Evolutionary conservation across 2,329 filamentous ascomycete species (phyloP).

Genomic region (Xylaria sp.): DNA sequence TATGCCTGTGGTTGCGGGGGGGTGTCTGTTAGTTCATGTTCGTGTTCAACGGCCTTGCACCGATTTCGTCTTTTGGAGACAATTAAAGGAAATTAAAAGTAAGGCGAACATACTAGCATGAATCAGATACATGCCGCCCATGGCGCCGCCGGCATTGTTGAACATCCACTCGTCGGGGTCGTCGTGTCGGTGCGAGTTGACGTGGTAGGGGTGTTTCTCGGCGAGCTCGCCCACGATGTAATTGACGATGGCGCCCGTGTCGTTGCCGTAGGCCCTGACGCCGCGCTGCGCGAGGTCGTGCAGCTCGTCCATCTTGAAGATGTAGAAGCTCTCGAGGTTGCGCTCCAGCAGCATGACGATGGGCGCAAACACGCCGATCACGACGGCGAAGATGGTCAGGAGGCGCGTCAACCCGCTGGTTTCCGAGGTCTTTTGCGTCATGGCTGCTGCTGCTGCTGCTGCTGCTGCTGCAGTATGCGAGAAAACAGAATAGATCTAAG

Average conservation of each 20-base stretch:
- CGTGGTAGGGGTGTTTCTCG: conserved; percentile 61
- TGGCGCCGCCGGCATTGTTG: conserved; percentile 90
- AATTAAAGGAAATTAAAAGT: not conserved
- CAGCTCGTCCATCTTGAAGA: conserved; percentile 77
- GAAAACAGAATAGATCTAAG: not conserved
- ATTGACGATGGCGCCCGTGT: conserved; percentile 75
- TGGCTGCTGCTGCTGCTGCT: conserved; percentile 24
- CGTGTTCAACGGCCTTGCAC: not conserved
- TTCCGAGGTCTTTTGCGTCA: conserved; percentile 19
- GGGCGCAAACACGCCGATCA: conserved; percentile 66
- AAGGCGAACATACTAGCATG: conserved; percentile 74
- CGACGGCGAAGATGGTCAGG: conserved; percentile 62
- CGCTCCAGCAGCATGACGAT: conserved; percentile 67
- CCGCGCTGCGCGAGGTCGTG: conserved; percentile 75
- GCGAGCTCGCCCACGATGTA: conserved; percentile 77
- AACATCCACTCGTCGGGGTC: conserved; percentile 82
- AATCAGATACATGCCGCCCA: conserved; percentile 92
- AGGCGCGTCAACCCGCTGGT: conserved; percentile 48
- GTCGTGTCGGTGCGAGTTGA: conserved; percentile 66
- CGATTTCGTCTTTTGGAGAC: not conserved
- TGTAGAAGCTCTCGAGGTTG: conserved; percentile 74
- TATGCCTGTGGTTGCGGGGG: conserved; percentile 61
- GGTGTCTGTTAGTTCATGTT: conserved; percentile 4
- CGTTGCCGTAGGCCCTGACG: conserved; percentile 76
- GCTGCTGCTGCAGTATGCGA: not conserved